Base-by-base conservation (phyloP, 306 rosid species). In the Albizia julibrissin region DNA sequence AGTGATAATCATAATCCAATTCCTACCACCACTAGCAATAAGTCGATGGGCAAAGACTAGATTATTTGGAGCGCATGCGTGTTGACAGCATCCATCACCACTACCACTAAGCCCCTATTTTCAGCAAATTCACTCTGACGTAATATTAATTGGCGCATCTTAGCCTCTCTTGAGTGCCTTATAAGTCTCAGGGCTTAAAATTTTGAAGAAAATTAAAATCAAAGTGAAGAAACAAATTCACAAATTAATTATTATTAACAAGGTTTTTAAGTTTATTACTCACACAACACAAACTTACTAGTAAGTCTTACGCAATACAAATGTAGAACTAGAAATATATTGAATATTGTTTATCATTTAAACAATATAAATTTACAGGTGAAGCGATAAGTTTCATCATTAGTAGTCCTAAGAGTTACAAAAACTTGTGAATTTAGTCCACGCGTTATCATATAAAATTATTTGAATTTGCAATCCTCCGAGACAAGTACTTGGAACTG, bases 31-130 rank as follows among this genome's bases (percentile, higher is more conserved):
- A 82, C 81, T 76, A 70, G 65, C 42, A 15, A 18, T 5, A 0
- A 70, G 6, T 27, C 21, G 50, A 39, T 6, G 11, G n/a, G 18
- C 4, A 69, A 47, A 49, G 77, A 29, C 71, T 82, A 69, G 43
- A 46, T 70, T 44, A 56, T 14, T 69, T 21, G 49, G 56, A 76
- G 7, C 8, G 75, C 76, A 78, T 65, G 83, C 82, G 86, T 72
- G 75, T 72, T 72, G 70, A 50, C 79, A 78, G 50, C 69, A 67
- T 39, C 76, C 33, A 83, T 11, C 79, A 77, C 3, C 82, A 76
- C 81, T 34, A 76, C 3, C 82, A 72, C 79, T 50, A 62, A 12
- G 22, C 69, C 69, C 31, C 6, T 75, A 19, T 64, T 79, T 73
- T 59, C 47, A 13, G 29, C 42, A 67, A 5, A 54, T n/a, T 7